Evolutionary conservation across 1,284 basidiomycete genomes (phyloP).

Genomic region (Apiotrichum gamsii): DNA sequence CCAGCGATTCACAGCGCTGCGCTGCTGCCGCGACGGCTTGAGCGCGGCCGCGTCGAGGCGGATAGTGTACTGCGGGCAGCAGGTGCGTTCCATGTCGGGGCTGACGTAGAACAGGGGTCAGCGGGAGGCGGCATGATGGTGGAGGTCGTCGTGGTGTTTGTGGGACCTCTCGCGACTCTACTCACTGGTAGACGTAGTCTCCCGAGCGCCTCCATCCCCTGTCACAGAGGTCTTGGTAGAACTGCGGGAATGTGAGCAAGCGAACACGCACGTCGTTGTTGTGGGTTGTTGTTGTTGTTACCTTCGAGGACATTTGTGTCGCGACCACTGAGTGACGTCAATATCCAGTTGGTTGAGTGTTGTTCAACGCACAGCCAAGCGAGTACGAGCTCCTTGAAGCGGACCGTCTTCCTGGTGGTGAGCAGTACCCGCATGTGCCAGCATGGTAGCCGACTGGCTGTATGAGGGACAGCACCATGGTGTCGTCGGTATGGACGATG

Average conservation of each 20-base stretch:
- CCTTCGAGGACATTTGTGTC: slow-evolving; percentile 32
- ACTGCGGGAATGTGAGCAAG: slow-evolving; percentile 19
- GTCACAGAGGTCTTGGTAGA: slow-evolving; percentile 61
- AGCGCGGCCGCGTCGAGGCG: slow-evolving; percentile 71
- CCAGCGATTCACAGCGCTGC: slow-evolving; percentile 66
- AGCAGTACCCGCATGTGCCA: slow-evolving; percentile 51
- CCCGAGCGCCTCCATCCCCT: slow-evolving; percentile 85
- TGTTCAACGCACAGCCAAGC: slow-evolving; percentile 49
- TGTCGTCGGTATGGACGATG: too few relatives aligned
- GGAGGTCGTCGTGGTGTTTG: too few relatives aligned
- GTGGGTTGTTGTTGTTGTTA: too few relatives aligned
- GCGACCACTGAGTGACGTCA: slow-evolving; percentile 14
- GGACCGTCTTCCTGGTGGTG: slow-evolving; percentile 37
- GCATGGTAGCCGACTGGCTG: slow-evolving; percentile 34
- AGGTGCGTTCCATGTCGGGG: slow-evolving; percentile 71
- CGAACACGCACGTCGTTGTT: too few relatives aligned
- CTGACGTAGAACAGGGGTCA: too few relatives aligned
- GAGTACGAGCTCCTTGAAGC: slow-evolving; percentile 31
- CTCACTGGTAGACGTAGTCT: slow-evolving; percentile 55
- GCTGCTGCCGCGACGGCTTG: slow-evolving; percentile 68
- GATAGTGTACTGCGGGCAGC: slow-evolving; percentile 91
- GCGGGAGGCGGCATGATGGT: too few relatives aligned
- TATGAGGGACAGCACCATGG: slow-evolving; percentile 22
- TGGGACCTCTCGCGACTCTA: too few relatives aligned
- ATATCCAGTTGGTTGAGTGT: too few relatives aligned